Evolutionary conservation across 441 rosid species (phyloP).

Genomic region (Erodium trifolium): DNA sequence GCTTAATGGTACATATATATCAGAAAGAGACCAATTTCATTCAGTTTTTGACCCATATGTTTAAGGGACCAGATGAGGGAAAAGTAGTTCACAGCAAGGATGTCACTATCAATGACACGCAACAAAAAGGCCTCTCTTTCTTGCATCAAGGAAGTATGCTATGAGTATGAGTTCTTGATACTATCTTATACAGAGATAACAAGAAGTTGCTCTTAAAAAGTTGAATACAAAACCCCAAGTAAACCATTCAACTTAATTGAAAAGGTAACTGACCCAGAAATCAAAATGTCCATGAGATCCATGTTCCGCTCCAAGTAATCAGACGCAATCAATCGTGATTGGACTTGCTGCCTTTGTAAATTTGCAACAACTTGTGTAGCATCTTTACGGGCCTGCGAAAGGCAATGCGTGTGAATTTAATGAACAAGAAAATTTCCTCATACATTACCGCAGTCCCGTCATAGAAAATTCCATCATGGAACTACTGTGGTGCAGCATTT

Average conservation of each 20-base stretch:
- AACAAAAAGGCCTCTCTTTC: neutral
- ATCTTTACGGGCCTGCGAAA: slow-evolving; percentile 80
- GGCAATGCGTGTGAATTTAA: slow-evolving; percentile 13
- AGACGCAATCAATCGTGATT: slow-evolving; percentile 77
- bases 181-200: neutral
- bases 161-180: neutral
- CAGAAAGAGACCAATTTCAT: too few species aligned
- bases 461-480: slow-evolving; percentile 1
- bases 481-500: slow-evolving; percentile 6
- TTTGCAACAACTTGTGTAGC: slow-evolving; percentile 95
- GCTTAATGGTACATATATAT: neutral
- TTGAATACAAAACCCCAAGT: neutral
- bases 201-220: neutral
- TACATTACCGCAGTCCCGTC: neutral
- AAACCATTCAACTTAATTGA: slow-evolving; percentile 3
- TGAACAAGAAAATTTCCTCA: slow-evolving; percentile 3
- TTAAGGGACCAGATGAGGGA: neutral
- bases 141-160: neutral
- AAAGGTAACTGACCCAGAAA: slow-evolving; percentile 54
- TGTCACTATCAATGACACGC: neutral
- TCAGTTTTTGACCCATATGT: neutral
- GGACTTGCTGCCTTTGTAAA: slow-evolving; percentile 89
- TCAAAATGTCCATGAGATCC: slow-evolving; percentile 69
- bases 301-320: slow-evolving; percentile 72
- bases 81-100: slow-evolving; percentile 1